Evolutionary conservation across 495 filamentous ascomycete genomes (phyloP).

Genomic region (Hypoxylon trugodes): DNA sequence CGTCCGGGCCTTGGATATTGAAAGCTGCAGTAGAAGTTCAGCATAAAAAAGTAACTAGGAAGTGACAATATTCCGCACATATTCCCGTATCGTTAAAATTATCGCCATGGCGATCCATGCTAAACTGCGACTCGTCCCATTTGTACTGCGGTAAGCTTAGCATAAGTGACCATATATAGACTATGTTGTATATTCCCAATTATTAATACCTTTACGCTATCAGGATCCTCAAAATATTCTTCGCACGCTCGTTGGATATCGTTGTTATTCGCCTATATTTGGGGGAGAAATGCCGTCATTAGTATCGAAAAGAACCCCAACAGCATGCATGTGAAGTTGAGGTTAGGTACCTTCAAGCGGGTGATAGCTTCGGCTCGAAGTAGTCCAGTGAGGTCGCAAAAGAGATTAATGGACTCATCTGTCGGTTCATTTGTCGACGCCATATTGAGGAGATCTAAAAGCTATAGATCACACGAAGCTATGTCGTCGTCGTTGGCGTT

Average conservation of each 20-base stretch:
- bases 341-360: conserved; percentile 50
- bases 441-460: conserved; percentile 40
- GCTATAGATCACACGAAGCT: neutral
- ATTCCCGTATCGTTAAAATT: conserved; percentile 41
- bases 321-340: neutral
- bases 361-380: conserved; percentile 44
- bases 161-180: neutral
- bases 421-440: conserved; percentile 37
- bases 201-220: conserved; percentile 47
- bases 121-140: conserved; percentile 60
- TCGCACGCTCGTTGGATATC: conserved; percentile 53
- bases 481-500: neutral
- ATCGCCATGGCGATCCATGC: conserved; percentile 54
- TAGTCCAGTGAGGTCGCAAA: conserved; percentile 45
- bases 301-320: conserved; percentile 9
- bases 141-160: conserved; percentile 47
- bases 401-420: conserved; percentile 39
- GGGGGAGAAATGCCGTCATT: neutral
- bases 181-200: neutral
- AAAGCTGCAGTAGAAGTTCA: conserved; percentile 55
- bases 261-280: conserved; percentile 51
- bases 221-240: conserved; percentile 55
- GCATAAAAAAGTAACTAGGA: conserved; percentile 19
- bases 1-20: conserved; percentile 64
- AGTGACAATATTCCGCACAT: conserved; percentile 34